Evolutionary conservation across 2,329 filamentous ascomycete species (phyloP), one percentile per base, ranked within the genome.

Genomic region (Phialemonium atrogriseum): DNA sequence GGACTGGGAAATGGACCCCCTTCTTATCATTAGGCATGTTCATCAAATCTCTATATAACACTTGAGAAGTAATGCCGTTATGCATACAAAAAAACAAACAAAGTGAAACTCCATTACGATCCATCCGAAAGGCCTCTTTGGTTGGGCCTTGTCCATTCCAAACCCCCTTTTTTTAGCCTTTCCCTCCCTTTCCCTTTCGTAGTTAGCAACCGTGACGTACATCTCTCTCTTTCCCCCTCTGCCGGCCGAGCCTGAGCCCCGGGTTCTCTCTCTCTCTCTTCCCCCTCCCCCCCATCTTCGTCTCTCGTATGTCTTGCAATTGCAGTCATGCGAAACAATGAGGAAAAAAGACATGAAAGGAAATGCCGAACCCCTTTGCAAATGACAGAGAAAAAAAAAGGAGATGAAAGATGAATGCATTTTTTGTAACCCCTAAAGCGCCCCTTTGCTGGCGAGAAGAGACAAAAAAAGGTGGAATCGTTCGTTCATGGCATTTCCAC

Each of bases 261-360:
- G 37, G 33, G 28, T 37, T 36, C 38, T 36, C 30, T 32, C 37
- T 39, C 30, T 34, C 27, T 35, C 30, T 38, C 30, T 36, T 37
- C 27, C 22, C 27, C 28, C 27, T 21, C 24, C 28, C 34, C 23
- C 24, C 34, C 30, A 17, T 37, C 24, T 36, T 35, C 31, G 34
- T 29, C 31, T 41, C 38, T n/a, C n/a, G n/a, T n/a, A n/a, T n/a
- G n/a, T n/a, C n/a, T n/a, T n/a, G n/a, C n/a, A n/a, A n/a, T n/a
- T n/a, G n/a, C n/a, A 24, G 19, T 24, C 29, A 32, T 24, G 20
- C 20, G 15, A 12, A 26, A 26, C 24, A 7, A 26, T 26, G 24
- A 11, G 15, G 15, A 14, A 26, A 26, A 26, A 26, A 12, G 24
- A 9, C 21, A n/a, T 9, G n/a, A 26, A 12, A 26, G 15, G 12